Evolutionary conservation across 2,329 filamentous ascomycete species (phyloP).

Genomic region (Colletotrichum plurivorum): DNA sequence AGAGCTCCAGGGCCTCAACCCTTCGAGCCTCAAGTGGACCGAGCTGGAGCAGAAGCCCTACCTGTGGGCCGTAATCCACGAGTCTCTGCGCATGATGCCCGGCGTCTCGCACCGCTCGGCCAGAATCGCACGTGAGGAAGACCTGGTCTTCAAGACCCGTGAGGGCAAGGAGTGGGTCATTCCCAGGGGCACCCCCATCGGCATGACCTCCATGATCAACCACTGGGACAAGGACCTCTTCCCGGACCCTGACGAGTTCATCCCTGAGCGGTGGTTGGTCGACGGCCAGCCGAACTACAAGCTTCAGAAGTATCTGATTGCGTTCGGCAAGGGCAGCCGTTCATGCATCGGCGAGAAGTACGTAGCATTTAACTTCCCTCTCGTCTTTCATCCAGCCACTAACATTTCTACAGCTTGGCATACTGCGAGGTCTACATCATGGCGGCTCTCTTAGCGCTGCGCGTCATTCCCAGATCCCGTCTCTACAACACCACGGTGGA

Average conservation of each 20-base stretch:
- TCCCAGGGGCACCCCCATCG: constrained; percentile 41
- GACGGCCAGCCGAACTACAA: constrained; percentile 34
- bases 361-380: constrained; percentile 1
- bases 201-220: constrained; percentile 43
- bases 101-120: constrained; percentile 41
- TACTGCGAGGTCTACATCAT: constrained; percentile 48
- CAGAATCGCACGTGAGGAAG: constrained; percentile 42
- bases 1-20: constrained; percentile 47
- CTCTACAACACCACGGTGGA: constrained; percentile 47
- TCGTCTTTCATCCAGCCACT: not conserved
- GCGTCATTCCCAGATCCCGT: constrained; percentile 46
- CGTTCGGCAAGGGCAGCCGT: constrained; percentile 42
- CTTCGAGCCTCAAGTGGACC: constrained; percentile 44
- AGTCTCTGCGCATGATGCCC: constrained; percentile 44
- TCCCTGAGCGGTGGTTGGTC: constrained; percentile 45
- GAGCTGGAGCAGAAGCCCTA: constrained; percentile 57
- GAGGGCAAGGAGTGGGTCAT: constrained; percentile 41
- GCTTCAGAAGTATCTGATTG: constrained; percentile 40
- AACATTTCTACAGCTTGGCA: constrained; percentile 41
- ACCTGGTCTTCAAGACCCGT: constrained; percentile 43
- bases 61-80: constrained; percentile 45
- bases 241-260: constrained; percentile 41
- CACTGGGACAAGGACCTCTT: constrained; percentile 43
- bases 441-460: constrained; percentile 45
- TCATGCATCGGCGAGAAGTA: constrained; percentile 44